Evolutionary conservation across 2,329 filamentous ascomycete species (phyloP).

Genomic region (Whalleya microplaca): DNA sequence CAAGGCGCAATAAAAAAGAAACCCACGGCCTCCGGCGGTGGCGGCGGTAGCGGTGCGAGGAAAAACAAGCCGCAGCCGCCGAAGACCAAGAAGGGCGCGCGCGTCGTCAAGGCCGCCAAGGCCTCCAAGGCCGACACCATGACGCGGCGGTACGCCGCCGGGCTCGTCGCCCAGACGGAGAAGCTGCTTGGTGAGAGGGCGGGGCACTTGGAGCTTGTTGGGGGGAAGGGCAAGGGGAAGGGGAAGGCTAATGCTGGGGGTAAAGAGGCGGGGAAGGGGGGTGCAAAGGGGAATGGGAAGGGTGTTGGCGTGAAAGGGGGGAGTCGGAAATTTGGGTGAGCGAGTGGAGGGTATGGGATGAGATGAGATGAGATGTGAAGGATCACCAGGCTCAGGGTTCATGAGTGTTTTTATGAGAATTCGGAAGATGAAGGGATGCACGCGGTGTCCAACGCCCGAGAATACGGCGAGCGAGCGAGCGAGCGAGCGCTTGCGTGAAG

Average conservation of each 20-base stretch:
- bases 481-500: too few relatives aligned
- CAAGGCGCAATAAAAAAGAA: constrained; percentile 58
- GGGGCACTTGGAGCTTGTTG: constrained; percentile 63
- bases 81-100: constrained; percentile 43
- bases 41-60: constrained; percentile 45
- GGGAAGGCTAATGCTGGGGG: constrained; percentile 23
- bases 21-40: constrained; percentile 43
- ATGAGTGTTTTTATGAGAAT: too few relatives aligned
- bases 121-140: constrained; percentile 51
- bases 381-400: too few relatives aligned
- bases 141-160: constrained; percentile 58
- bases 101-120: constrained; percentile 32
- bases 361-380: too few relatives aligned
- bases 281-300: neutral
- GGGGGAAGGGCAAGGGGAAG: constrained; percentile 29
- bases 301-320: neutral
- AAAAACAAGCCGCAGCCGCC: constrained; percentile 53
- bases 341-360: too few relatives aligned
- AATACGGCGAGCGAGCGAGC: too few relatives aligned
- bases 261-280: neutral
- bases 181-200: constrained; percentile 61
- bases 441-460: too few relatives aligned
- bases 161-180: constrained; percentile 59
- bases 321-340: constrained; percentile 31
- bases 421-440: too few relatives aligned